Evolutionary conservation across 352 stramenopile genomes (phyloP).

Genomic region (Pythium brachiatum): DNA sequence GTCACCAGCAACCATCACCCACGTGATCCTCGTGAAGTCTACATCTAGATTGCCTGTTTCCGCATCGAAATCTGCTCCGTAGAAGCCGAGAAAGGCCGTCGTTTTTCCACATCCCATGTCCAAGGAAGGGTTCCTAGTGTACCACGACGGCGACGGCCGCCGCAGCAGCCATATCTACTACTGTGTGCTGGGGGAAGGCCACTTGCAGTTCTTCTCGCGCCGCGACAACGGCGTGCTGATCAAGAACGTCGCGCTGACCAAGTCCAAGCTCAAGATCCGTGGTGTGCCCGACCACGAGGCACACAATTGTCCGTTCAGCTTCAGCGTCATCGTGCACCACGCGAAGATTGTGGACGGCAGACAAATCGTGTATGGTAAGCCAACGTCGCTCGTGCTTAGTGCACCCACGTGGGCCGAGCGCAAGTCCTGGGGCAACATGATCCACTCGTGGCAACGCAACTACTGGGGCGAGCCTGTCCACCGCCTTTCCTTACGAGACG

Average conservation of each 20-base stretch:
- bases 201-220: conserved; percentile 69
- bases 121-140: conserved; percentile 79
- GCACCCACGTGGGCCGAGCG: conserved; percentile 74
- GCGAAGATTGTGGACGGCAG: conserved; percentile 71
- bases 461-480: conserved; percentile 85
- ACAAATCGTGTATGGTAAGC: conserved; percentile 58
- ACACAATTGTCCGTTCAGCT: conserved; percentile 70
- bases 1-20: not conserved
- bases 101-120: conserved; percentile 41
- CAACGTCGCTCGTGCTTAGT: conserved; percentile 55
- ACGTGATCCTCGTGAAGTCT: not conserved
- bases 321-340: conserved; percentile 66
- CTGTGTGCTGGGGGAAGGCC: conserved; percentile 71
- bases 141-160: conserved; percentile 62
- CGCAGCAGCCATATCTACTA: conserved; percentile 66
- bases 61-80: conserved; percentile 1
- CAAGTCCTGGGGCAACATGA: conserved; percentile 84
- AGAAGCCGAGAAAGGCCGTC: not conserved
- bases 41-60: not conserved
- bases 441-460: conserved; percentile 84
- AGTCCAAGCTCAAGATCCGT: conserved; percentile 75
- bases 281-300: conserved; percentile 70
- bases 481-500: conserved; percentile 36
- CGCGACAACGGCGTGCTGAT: conserved; percentile 64
- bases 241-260: conserved; percentile 61